phyloP scores from a whole-genome alignment of 192 early-diverging fungal genomes.

The Gryganskiella cystojenkinii region DNA sequence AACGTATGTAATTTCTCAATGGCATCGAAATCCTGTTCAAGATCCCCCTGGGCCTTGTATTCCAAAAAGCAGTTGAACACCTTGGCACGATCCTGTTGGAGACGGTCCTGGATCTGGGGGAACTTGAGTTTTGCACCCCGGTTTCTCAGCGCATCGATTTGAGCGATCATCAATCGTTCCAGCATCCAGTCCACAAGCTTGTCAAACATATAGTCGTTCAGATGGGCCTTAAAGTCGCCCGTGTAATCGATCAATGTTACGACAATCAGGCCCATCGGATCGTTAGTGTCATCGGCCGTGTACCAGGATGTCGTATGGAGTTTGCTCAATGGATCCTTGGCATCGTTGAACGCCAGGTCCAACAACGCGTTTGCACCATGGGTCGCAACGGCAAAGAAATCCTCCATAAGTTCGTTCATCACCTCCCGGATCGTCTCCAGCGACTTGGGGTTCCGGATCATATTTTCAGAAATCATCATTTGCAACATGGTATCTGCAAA shows the following conservation, averaged over 20 bases:
- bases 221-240: slow-evolving; percentile 84
- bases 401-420: slow-evolving; percentile 82
- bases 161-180: slow-evolving; percentile 85
- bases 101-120: slow-evolving; percentile 72
- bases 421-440: slow-evolving; percentile 70
- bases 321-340: slow-evolving; percentile 76
- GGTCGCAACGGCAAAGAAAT: slow-evolving; percentile 91
- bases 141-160: slow-evolving; percentile 87
- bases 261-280: slow-evolving; percentile 86
- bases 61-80: slow-evolving; percentile 84
- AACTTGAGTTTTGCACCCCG: slow-evolving; percentile 81
- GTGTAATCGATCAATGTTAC: slow-evolving; percentile 97
- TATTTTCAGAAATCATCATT: slow-evolving; percentile 60
- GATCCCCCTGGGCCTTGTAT: slow-evolving; percentile 77
- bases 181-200: slow-evolving; percentile 89
- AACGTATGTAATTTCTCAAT: slow-evolving; percentile 85
- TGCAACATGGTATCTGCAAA: slow-evolving; percentile 84
- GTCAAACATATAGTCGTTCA: slow-evolving; percentile 91
- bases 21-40: slow-evolving; percentile 83
- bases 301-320: slow-evolving; percentile 92
- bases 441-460: slow-evolving; percentile 61
- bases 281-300: slow-evolving; percentile 63
- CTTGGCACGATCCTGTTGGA: slow-evolving; percentile 77
- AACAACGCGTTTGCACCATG: slow-evolving; percentile 79
- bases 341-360: slow-evolving; percentile 87